These are phyloP conservation scores for Martiniozyma asiatica DNA, from an alignment of 1,139 yeast species.

Conservation along the genomic window DNA sequence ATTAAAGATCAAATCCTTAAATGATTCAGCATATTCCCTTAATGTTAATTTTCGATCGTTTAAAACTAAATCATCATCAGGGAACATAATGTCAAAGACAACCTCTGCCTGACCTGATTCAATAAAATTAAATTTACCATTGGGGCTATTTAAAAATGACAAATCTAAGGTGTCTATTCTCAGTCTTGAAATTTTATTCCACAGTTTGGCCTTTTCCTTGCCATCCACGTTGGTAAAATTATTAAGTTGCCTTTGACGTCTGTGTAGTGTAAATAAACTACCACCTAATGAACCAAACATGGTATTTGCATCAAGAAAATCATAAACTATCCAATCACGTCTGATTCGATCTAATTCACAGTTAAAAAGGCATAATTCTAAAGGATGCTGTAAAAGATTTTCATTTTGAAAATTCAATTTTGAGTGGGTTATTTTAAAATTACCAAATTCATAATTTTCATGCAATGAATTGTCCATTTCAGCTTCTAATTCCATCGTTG, in stretches of 20 bases:
- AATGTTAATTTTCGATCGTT: not conserved
- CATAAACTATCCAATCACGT: conserved; percentile 46
- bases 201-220: conserved; percentile 24
- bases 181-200: conserved; percentile 45
- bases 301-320: conserved; percentile 56
- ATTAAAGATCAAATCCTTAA: conserved; percentile 5
- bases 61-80: conserved; percentile 21
- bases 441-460: conserved; percentile 35
- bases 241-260: conserved; percentile 37
- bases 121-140: conserved; percentile 55
- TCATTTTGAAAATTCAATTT: conserved; percentile 23
- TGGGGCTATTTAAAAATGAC: conserved; percentile 24
- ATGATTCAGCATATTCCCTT: conserved; percentile 3
- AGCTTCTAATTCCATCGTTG: conserved; percentile 9
- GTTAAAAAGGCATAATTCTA: conserved; percentile 47
- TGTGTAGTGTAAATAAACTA: conserved; percentile 63
- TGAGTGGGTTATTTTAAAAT: conserved; percentile 45
- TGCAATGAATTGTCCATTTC: conserved; percentile 16
- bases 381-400: conserved; percentile 22
- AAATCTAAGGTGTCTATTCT: conserved; percentile 56
- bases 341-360: conserved; percentile 53
- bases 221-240: conserved; percentile 23
- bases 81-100: conserved; percentile 59
- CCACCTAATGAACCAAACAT: conserved; percentile 66
- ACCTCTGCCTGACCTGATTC: conserved; percentile 59